Evolutionary conservation across 352 stramenopile species (phyloP), one percentile per base, ranked within the genome.

Genomic region (Albugo laibachii): DNA sequence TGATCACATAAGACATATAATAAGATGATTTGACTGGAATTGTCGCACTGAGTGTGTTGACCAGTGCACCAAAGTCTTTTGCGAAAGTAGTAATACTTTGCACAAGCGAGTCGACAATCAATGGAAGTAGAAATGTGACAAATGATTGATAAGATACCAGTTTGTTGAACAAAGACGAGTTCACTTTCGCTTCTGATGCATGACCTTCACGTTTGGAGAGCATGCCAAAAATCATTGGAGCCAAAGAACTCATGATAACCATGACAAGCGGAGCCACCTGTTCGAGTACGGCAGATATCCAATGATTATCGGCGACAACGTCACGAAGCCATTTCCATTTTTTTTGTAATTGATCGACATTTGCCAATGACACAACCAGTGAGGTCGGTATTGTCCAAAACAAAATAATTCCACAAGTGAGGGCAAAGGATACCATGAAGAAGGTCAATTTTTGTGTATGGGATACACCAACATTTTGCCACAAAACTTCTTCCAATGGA

Each of bases 321-420:
- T 19, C 5, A 1, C 43, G 55, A 1, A 89, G 58, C 55, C 56
- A 71, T 11, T 52, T 8, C 61, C 65, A 86, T 3, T 70, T 61
- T 5, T 59, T 34, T 50, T 74, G 58, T 1, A 89, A 54, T 12
- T 59, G 60, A 2, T 72, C 59, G 0, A 86, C 60, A 41, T 83
- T 86, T 38, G 73, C 68, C 39, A 89, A 65, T 0, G 71, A 73
- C 43, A 89, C 77, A 10, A 85, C 69, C 41, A 85, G 63, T 48
- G 68, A 62, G 31, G 77, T 89, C 15, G 77, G 77, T 36, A 89
- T 69, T 11, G 70, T 86, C 77, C 77, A 89, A 15, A 89, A 79
- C 21, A 89, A 41, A 47, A 89, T 89, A 39, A 89, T 85, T 11
- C 58, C 69, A 5, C 58, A 61, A 15, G 71, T 76, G 6, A 79